Evolutionary conservation across 768 basidiomycete genomes (phyloP), one percentile per base, ranked within the genome.

Genomic region (Rubroboletus satanas): DNA sequence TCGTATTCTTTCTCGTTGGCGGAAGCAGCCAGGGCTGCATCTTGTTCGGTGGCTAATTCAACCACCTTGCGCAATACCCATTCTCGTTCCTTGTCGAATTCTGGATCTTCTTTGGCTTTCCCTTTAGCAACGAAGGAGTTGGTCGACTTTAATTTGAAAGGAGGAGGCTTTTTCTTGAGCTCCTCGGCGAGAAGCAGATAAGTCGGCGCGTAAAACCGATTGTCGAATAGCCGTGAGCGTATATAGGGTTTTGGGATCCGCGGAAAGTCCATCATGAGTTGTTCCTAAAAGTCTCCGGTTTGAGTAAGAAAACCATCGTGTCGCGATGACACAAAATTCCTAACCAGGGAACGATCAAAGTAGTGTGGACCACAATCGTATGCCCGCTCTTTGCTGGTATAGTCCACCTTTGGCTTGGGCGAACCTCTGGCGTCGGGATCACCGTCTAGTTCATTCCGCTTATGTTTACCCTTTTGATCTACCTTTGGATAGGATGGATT

Each of bases 191-290:
- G 74, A 14, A 68, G 67, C 29, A 88, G 66, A 64, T 83, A 80
- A 0, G 89, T 77, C 0, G 90, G 87, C 0, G 84, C 87, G 62
- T 90, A 93, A 31, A 88, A 75, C 1, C 59, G 60, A 51, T 78
- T 60, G 0, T 48, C 41, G 2, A 53, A 36, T 7, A 87, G 73
- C 10, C 63, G 67, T n/a, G 64, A 60, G 23, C 80, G 80, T 37
- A 90, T 73, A 61, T 83, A 77, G 0, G 74, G 63, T 49, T 79
- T 79, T 0, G 85, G 83, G 12, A 86, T 76, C 42, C 70, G 70
- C 1, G 84, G 83, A 66, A 83, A 91, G 57, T 83, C 79, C 3
- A 62, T 51, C 62, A 77, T 74, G 5, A 90, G 79, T 56, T 81
- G 77, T 21, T 75, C 73, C 83, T 85, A 51, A 10, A 51, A 18